phyloP scores from a whole-genome alignment of 1,284 basidiomycete genomes.

The Tilletia walkeri region DNA sequence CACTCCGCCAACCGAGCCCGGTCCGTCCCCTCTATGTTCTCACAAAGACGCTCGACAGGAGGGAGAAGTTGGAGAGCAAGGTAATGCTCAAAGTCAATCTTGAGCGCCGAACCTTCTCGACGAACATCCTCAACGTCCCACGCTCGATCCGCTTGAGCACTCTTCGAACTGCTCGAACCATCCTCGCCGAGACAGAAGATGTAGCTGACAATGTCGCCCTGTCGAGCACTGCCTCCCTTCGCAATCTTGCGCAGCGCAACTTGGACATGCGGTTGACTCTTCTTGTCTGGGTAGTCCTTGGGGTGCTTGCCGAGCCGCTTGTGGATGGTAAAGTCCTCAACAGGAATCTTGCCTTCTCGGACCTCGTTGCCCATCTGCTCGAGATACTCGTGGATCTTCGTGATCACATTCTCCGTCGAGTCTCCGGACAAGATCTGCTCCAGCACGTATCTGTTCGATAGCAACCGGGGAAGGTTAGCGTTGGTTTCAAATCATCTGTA shows the following conservation, averaged over 20 bases:
- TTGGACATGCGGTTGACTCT: constrained; percentile 92
- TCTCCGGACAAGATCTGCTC: constrained; percentile 89
- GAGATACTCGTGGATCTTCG: constrained; percentile 90
- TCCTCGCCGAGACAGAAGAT: constrained; percentile 82
- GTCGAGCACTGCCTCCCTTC: constrained; percentile 73
- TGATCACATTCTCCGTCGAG: constrained; percentile 81
- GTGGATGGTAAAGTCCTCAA: constrained; percentile 89
- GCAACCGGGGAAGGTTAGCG: not conserved
- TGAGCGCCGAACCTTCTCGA: constrained; percentile 56
- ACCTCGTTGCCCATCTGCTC: constrained; percentile 72
- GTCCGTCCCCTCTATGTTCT: constrained; percentile 94
- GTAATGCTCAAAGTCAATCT: constrained; percentile 74
- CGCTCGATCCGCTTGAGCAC: constrained; percentile 82
- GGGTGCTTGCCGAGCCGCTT: constrained; percentile 54
- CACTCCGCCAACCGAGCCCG: constrained; percentile 86
- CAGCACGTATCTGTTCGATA: constrained; percentile 56
- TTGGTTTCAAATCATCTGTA: not conserved
- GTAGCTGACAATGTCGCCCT: constrained; percentile 93
- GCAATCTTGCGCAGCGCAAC: constrained; percentile 89
- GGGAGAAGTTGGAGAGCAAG: constrained; percentile 87
- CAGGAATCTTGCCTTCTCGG: constrained; percentile 70
- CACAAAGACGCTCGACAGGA: constrained; percentile 90
- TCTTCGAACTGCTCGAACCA: constrained; percentile 68
- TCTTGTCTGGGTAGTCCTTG: constrained; percentile 85
- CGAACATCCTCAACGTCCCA: constrained; percentile 90